Percentiles rank a stretch among this genome's conserved stretches.
Evolutionary conservation across 371 early-diverging fungal species (phyloP).

Genomic region (Apophysomyces variabilis): DNA sequence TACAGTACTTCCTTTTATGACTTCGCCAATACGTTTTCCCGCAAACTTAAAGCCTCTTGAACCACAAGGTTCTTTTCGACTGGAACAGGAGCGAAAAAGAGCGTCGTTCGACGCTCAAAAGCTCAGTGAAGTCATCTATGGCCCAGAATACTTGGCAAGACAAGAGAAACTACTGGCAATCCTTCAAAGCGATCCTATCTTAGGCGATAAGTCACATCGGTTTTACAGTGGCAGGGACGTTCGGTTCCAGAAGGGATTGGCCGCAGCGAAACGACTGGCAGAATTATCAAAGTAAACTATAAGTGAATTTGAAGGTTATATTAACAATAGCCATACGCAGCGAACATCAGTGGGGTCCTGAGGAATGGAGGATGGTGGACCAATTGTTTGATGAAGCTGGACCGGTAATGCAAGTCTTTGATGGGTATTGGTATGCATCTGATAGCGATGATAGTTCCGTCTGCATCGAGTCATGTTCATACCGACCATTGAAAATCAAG

Average conservation of each 20-base stretch:
- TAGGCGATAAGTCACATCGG: constrained; percentile 60
- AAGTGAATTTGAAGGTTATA: background rate
- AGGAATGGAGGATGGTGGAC: constrained; percentile 59
- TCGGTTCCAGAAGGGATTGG: constrained; percentile 53
- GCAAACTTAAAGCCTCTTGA: constrained; percentile 54
- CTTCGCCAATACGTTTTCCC: constrained; percentile 46
- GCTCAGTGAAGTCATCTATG: constrained; percentile 47
- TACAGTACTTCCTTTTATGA: constrained; percentile 8
- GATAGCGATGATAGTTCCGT: constrained; percentile 38
- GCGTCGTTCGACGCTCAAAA: constrained; percentile 46
- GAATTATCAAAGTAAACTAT: constrained; percentile 49
- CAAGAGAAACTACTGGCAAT: constrained; percentile 48
- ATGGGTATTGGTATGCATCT: constrained; percentile 2
- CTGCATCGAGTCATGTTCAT: constrained; percentile 74
- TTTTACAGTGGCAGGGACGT: constrained; percentile 58
- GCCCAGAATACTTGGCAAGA: constrained; percentile 31
- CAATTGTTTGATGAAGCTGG: constrained; percentile 60
- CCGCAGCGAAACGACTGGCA: constrained; percentile 53
- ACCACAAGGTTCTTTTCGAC: constrained; percentile 53
- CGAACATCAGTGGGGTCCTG: constrained; percentile 56
- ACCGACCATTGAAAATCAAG: constrained; percentile 71
- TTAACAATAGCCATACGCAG: constrained; percentile 16
- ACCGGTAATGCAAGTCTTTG: constrained; percentile 40
- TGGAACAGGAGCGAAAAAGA: constrained; percentile 44
- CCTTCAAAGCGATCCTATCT: constrained; percentile 56